Evolutionary conservation across 495 filamentous ascomycete genomes (phyloP).

Genomic region (Eremomyces bilateralis): DNA sequence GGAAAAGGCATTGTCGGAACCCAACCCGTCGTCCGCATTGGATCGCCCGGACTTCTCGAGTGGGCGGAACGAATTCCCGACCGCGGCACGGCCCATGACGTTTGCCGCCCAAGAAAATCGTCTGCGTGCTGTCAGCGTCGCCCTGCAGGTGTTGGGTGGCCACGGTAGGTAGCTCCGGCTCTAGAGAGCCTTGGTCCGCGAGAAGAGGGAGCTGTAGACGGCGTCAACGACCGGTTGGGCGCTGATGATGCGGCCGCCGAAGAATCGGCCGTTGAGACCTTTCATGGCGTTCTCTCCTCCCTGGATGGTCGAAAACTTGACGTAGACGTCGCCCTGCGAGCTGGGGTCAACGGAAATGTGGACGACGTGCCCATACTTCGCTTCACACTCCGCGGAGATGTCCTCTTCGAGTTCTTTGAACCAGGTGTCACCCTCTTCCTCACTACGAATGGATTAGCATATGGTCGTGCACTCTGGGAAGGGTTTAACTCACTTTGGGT

Average conservation of each 20-base stretch:
- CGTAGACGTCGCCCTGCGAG: constrained; percentile 86
- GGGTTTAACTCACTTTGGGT: constrained; percentile 56
- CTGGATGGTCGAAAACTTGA: constrained; percentile 88
- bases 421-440: constrained; percentile 75
- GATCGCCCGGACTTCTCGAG: too few relatives aligned
- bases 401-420: constrained; percentile 88
- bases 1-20: too few relatives aligned
- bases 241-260: constrained; percentile 71
- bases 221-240: constrained; percentile 92
- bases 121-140: too few relatives aligned
- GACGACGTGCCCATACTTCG: constrained; percentile 93
- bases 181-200: constrained; percentile 36
- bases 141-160: too few relatives aligned
- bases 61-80: too few relatives aligned
- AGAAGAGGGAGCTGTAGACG: constrained; percentile 94
- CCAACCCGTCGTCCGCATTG: too few relatives aligned
- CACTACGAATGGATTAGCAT: constrained; percentile 35
- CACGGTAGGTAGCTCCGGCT: too few relatives aligned
- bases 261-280: constrained; percentile 90
- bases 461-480: background rate
- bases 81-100: too few relatives aligned
- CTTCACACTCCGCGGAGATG: constrained; percentile 77
- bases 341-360: constrained; percentile 92
- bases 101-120: too few relatives aligned
- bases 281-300: constrained; percentile 95